Base-by-base conservation (phyloP, 2,329 filamentous ascomycete genomes). In the Diaporthe helianthi region DNA sequence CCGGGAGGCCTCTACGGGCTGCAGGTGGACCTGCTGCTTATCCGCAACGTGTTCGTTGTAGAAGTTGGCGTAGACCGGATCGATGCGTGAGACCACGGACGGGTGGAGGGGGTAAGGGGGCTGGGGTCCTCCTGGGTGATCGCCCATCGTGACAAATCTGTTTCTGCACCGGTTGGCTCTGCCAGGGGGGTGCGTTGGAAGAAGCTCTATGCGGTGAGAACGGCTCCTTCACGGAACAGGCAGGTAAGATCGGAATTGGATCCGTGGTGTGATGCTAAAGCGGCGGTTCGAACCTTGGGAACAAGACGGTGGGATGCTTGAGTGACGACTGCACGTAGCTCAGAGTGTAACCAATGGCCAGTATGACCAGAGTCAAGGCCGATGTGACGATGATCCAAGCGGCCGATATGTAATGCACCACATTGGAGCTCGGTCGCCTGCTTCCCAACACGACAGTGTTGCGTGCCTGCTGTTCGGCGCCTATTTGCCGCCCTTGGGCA, bases 11-110 rank as follows among this genome's bases (percentile, higher is more conserved):
- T 79, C 79, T 12, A 89, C 79, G 1, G 86, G 84, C 69, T 87
- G 86, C 17, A 83, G 78, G 73, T 89, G 86, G 3, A 87, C 85
- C 73, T 86, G 85, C 71, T 84, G 84, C 65, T 82, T 79, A 76
- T 85, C 79, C 72, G 83, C 76, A 54, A 87, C 78, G 74, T 85
- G 77, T 71, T 83, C 73, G 73, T 87, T 85, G 77, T 87, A 87
- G 76, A 86, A 87, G 15, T 75, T 79, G 58, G 81, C 82, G 73
- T 87, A 87, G 68, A 86, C 83, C 1, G 83, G 80, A 73, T 86
- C 77, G 61, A 87, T 77, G 46, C 80, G 76, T 73, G 82, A 77
- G 53, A 77, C 75, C 58, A 85, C 79, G 29, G 83, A 84, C 22
- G 80, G 77, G 72, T 86, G 83, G 33, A 86, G 78, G 29, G 83